These are phyloP conservation scores for Talaromyces piceae DNA, from an alignment of 2,329 filamentous ascomycete species.

Conservation along the genomic window DNA sequence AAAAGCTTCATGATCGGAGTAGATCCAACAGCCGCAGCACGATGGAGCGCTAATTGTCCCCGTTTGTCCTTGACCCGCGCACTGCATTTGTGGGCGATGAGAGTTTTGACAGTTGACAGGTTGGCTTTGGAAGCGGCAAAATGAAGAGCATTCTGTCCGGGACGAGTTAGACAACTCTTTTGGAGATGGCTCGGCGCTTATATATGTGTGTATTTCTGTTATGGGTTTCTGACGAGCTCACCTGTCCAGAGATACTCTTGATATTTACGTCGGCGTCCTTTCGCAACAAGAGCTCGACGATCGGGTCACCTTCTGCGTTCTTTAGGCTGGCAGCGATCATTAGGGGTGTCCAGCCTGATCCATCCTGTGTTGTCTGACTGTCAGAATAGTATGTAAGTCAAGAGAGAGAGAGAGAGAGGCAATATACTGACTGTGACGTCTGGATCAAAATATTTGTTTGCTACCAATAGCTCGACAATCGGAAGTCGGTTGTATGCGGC, in stretches of 20 bases:
- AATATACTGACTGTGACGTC: conserved; percentile 59
- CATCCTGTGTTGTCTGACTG: conserved; percentile 27
- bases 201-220: no score
- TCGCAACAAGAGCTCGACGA: conserved; percentile 38
- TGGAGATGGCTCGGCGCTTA: no score
- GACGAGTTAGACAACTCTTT: background rate
- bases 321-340: conserved; percentile 44
- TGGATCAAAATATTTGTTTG: conserved; percentile 68
- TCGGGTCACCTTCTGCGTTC: conserved; percentile 37
- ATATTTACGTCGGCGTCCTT: conserved; percentile 42
- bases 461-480: conserved; percentile 65
- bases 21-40: conserved; percentile 82
- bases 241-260: conserved; percentile 38
- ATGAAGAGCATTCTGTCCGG: conserved; percentile 69
- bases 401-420: background rate
- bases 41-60: conserved; percentile 84
- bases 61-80: conserved; percentile 75
- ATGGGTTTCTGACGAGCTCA: conserved; percentile 12
- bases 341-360: conserved; percentile 43
- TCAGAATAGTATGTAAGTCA: background rate
- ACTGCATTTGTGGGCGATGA: conserved; percentile 70
- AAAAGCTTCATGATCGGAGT: conserved; percentile 79
- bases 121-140: conserved; percentile 88
- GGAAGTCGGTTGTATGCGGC: conserved; percentile 71
- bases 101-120: conserved; percentile 67